phyloP scores from a whole-genome alignment of 768 basidiomycete genomes.

The Suillus sp. region DNA sequence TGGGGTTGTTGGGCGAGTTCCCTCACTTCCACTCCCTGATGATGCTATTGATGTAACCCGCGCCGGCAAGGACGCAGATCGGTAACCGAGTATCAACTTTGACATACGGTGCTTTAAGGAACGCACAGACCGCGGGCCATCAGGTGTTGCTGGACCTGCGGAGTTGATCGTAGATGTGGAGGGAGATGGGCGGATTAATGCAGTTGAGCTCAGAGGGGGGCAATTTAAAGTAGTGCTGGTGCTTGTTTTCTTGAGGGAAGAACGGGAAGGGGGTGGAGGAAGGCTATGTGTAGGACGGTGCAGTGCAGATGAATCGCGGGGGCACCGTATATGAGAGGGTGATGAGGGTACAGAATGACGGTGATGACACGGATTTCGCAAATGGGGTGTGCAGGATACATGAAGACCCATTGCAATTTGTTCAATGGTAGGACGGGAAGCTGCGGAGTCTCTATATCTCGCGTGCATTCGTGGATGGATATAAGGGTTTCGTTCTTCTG shows the following conservation, averaged over 20 bases:
- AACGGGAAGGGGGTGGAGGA: constrained; percentile 61
- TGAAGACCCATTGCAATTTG: constrained; percentile 85
- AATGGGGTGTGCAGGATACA: constrained; percentile 73
- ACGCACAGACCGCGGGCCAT: constrained; percentile 32
- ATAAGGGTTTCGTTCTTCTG: constrained; percentile 39
- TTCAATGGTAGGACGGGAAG: constrained; percentile 62
- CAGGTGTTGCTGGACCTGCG: constrained; percentile 28
- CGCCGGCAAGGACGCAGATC: constrained; percentile 38
- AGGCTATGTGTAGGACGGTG: constrained; percentile 33
- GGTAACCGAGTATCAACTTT: constrained; percentile 48
- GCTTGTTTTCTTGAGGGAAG: constrained; percentile 62
- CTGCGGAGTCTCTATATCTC: constrained; percentile 41
- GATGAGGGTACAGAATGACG: constrained; percentile 23
- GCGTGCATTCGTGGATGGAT: constrained; percentile 37
- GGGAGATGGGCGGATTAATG: constrained; percentile 22
- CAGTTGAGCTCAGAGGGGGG: constrained; percentile 21
- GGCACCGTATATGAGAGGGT: constrained; percentile 28
- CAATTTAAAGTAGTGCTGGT: constrained; percentile 24
- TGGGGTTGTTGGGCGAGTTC: constrained; percentile 44
- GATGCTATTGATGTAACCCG: constrained; percentile 34
- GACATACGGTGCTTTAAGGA: constrained; percentile 54
- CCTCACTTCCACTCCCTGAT: constrained; percentile 31
- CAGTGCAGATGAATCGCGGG: constrained; percentile 29
- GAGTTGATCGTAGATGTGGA: constrained; percentile 41
- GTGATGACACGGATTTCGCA: constrained; percentile 39